phyloP scores from a whole-genome alignment of 345 rosid species.

The Hibiscus mutabilis region DNA sequence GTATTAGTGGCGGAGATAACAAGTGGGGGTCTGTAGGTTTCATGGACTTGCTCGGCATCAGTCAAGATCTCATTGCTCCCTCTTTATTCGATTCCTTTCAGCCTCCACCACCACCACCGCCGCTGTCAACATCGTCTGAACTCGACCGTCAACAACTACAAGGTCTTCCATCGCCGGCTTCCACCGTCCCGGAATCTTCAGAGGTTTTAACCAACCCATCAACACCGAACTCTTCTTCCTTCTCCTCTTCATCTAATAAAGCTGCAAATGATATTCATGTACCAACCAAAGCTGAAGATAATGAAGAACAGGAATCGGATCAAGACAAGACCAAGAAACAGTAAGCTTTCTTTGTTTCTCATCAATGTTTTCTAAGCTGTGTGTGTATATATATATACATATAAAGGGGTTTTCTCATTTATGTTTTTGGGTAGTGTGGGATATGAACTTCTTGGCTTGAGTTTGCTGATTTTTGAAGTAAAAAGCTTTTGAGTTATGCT shows the following conservation, averaged over 20 bases:
- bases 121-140: constrained; percentile 10
- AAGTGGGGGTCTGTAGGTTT: constrained; percentile 32
- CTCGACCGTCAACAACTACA: constrained; percentile 7
- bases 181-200: constrained; percentile 48
- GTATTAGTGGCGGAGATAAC: constrained; percentile 17
- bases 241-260: constrained; percentile 78
- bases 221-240: constrained; percentile 80
- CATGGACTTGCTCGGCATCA: constrained; percentile 46
- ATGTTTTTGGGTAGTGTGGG: background rate
- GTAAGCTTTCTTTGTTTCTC: constrained; percentile 33
- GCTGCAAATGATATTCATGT: constrained; percentile 38
- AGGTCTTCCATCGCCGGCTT: constrained; percentile 33
- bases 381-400: no score
- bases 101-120: constrained; percentile 16
- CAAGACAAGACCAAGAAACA: constrained; percentile 65
- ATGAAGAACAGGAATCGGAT: constrained; percentile 35
- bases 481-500: background rate
- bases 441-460: background rate
- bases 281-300: constrained; percentile 24
- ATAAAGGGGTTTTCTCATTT: no score
- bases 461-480: background rate
- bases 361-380: background rate
- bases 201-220: constrained; percentile 73
- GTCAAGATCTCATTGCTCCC: constrained; percentile 30
- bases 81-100: constrained; percentile 52